Evolutionary conservation across 73 alveolate genomes (phyloP).

Genomic region (Uronychia setigera): DNA sequence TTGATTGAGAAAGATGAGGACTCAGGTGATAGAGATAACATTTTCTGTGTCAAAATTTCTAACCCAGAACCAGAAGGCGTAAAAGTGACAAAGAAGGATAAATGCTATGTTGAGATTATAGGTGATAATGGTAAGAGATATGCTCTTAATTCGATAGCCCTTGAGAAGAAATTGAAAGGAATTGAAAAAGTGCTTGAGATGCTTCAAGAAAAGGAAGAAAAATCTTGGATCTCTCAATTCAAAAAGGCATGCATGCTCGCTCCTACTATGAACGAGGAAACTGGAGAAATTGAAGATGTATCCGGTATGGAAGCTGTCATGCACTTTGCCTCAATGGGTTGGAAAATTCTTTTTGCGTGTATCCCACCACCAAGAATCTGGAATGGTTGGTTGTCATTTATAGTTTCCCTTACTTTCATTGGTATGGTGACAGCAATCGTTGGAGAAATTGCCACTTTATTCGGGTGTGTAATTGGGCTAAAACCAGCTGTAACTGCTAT

Average conservation of each 20-base stretch:
- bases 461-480: constrained; percentile 73
- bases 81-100: constrained; percentile 12
- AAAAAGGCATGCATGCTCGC: constrained; percentile 57
- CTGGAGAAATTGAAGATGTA: constrained; percentile 37
- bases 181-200: constrained; percentile 6
- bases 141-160: neutral
- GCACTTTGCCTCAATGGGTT: constrained; percentile 70
- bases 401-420: constrained; percentile 39
- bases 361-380: constrained; percentile 64
- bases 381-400: constrained; percentile 72
- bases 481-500: constrained; percentile 64
- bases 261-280: constrained; percentile 38
- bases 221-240: constrained; percentile 51
- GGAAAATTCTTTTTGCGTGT: constrained; percentile 73
- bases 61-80: constrained; percentile 66
- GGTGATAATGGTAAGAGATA: constrained; percentile 19
- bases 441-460: constrained; percentile 70
- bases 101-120: constrained; percentile 13
- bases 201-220: constrained; percentile 5
- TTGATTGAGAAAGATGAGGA: constrained; percentile 24
- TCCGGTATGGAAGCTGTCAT: constrained; percentile 39
- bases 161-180: neutral
- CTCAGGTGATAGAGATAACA: constrained; percentile 19
- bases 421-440: constrained; percentile 64
- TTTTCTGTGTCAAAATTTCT: constrained; percentile 39